Evolutionary conservation across 2,329 filamentous ascomycete species (phyloP), one percentile per base, ranked within the genome.

Genomic region (Graphilbum sp.): DNA sequence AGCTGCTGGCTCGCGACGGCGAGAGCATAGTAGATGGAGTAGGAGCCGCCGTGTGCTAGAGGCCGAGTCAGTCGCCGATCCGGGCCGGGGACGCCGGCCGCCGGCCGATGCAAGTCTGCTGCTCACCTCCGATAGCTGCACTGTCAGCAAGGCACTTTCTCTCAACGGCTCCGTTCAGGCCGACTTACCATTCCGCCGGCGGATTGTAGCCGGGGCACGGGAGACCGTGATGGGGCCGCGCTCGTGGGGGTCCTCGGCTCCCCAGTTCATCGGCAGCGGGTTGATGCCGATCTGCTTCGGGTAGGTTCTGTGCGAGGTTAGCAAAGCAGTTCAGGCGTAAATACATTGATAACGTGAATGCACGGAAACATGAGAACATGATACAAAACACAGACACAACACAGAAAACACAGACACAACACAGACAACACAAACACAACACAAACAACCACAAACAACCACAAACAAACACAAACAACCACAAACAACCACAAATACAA

Each of bases 271-370:
- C 18, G 76, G 73, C 37, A 95, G 63, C n/a, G 88, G 87, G 46
- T 93, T 83, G 57, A 96, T 88, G 45, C 88, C 88, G 47, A 83
- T 85, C 60, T 95, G 88, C 49, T 85, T 86, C 21, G 88, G 88
- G 58, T 96, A 95, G 6, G 87, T 94, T 36, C 70, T 74, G 15
- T 13, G 30, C 20, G 18, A 24, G 31, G 15, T 9, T 16, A 20
- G 3, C 33, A 19, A 25, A 29, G 30, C 33, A 35, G 20, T n/a
- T n/a, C n/a, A n/a, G n/a, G n/a, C n/a, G n/a, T n/a, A n/a, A n/a
- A n/a, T n/a, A n/a, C n/a, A n/a, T n/a, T n/a, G n/a, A n/a, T n/a
- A n/a, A n/a, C n/a, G n/a, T n/a, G n/a, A n/a, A n/a, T n/a, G n/a
- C n/a, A 24, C 23, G 19, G 4, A 17, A 23, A 21, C 5, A 31